phyloP scores from a whole-genome alignment of 2,329 filamentous ascomycete genomes.

The Aureobasidium subglaciale region DNA sequence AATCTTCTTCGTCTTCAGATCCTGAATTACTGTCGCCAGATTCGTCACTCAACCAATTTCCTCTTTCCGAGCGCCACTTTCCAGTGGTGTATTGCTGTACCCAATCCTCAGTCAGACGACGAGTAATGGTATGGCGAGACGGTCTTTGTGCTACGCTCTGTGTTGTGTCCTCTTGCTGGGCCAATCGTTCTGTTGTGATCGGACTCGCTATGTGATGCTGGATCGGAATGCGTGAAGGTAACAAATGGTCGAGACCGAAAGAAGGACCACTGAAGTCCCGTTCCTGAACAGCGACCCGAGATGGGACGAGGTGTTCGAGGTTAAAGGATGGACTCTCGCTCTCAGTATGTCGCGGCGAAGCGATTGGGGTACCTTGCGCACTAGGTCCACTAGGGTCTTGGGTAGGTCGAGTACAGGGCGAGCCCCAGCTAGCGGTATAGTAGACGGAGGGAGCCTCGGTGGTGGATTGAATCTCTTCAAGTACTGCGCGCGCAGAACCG shows the following conservation, averaged over 20 bases:
- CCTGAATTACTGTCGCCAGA: slow-evolving; percentile 54
- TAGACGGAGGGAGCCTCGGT: slow-evolving; percentile 23
- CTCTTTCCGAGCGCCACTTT: slow-evolving; percentile 64
- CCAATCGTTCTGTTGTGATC: slow-evolving; percentile 12
- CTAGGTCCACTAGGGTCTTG: slow-evolving; percentile 20
- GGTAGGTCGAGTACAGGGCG: slow-evolving; percentile 66
- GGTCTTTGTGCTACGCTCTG: neutral
- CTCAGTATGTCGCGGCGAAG: slow-evolving; percentile 20
- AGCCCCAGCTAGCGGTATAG: slow-evolving; percentile 81
- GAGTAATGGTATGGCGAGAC: slow-evolving; percentile 31
- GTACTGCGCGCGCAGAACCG: neutral
- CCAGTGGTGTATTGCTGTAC: slow-evolving; percentile 61
- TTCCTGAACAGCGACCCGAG: slow-evolving; percentile 18
- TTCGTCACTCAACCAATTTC: slow-evolving; percentile 79
- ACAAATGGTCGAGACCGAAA: slow-evolving; percentile 30
- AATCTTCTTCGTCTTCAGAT: slow-evolving; percentile 18
- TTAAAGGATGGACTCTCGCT: slow-evolving; percentile 26
- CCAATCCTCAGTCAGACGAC: slow-evolving; percentile 71
- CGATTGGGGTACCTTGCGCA: neutral
- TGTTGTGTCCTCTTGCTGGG: neutral
- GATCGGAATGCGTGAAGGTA: slow-evolving; percentile 24
- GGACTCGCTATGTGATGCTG: slow-evolving; percentile 13
- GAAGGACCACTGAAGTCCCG: slow-evolving; percentile 16
- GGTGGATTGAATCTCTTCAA: slow-evolving; percentile 2
- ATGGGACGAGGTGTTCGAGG: slow-evolving; percentile 30